phyloP scores from a whole-genome alignment of 306 rosid species.

The Dalbergia cultrata region DNA sequence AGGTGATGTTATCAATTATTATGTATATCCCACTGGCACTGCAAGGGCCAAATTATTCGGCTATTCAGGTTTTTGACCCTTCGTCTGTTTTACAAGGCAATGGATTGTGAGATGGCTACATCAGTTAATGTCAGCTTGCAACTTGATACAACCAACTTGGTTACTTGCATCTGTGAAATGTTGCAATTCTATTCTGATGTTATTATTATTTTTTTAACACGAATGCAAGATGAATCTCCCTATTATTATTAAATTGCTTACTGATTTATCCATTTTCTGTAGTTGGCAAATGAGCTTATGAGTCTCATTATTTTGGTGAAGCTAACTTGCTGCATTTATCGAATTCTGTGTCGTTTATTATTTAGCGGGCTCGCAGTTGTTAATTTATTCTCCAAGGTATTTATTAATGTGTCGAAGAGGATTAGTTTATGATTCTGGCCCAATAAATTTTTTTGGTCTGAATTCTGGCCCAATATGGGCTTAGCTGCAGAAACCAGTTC shows the following conservation, averaged over 20 bases:
- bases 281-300: not conserved
- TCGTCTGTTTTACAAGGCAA: not conserved
- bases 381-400: not conserved
- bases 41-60: slow-evolving; percentile 15
- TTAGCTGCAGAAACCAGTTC: not conserved
- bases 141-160: slow-evolving; percentile 13
- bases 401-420: not conserved
- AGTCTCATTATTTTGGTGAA: not conserved
- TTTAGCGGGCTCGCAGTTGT: not conserved
- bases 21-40: not conserved
- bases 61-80: slow-evolving; percentile 25
- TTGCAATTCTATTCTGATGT: not conserved
- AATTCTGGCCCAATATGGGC: not conserved
- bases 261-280: not conserved
- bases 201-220: not conserved
- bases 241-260: not conserved
- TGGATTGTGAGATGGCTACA: not conserved
- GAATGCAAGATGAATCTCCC: not conserved
- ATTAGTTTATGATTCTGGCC: not conserved
- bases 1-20: slow-evolving; percentile 23
- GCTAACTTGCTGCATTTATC: not conserved
- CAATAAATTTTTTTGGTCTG: too few species aligned
- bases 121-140: slow-evolving; percentile 4
- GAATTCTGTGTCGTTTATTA: not conserved
- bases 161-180: slow-evolving; percentile 22